These are phyloP conservation scores for Pseudoneurospora amorphoporcata DNA, from an alignment of 495 filamentous ascomycete species.

Conservation along the genomic window DNA sequence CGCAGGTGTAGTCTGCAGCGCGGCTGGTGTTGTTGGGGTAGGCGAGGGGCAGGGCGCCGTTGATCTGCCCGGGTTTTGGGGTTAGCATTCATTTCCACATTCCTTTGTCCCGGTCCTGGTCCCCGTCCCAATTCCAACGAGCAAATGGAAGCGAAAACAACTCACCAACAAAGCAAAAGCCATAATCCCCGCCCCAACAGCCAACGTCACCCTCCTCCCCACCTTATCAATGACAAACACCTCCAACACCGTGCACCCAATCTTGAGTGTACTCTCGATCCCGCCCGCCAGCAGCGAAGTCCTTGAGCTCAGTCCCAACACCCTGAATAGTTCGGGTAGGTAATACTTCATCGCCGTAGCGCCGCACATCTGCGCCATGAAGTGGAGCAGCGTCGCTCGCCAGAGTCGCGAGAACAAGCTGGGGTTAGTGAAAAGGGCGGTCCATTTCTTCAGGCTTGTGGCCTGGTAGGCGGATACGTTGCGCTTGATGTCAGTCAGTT, in stretches of 20 bases:
- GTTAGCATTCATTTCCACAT: background rate
- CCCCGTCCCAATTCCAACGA: background rate
- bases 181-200: constrained; percentile 36
- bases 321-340: constrained; percentile 37
- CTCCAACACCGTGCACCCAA: constrained; percentile 38
- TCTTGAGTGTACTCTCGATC: constrained; percentile 43
- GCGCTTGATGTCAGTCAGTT: constrained; percentile 27
- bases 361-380: constrained; percentile 46
- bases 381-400: constrained; percentile 39
- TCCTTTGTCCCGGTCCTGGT: background rate
- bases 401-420: constrained; percentile 33
- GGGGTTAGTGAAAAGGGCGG: constrained; percentile 28
- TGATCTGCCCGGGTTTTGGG: constrained; percentile 29
- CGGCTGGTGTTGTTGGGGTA: constrained; percentile 43
- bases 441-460: constrained; percentile 20
- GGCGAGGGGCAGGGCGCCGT: constrained; percentile 38
- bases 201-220: constrained; percentile 34
- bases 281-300: constrained; percentile 38
- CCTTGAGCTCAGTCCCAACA: constrained; percentile 33
- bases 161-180: constrained; percentile 36
- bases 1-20: constrained; percentile 39
- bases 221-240: constrained; percentile 40
- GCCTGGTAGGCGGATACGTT: constrained; percentile 24
- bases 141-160: background rate
- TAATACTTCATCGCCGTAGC: constrained; percentile 48